Evolutionary conservation across 148 eudicot genomes (phyloP).

Genomic region (Camellia granthamiana): DNA sequence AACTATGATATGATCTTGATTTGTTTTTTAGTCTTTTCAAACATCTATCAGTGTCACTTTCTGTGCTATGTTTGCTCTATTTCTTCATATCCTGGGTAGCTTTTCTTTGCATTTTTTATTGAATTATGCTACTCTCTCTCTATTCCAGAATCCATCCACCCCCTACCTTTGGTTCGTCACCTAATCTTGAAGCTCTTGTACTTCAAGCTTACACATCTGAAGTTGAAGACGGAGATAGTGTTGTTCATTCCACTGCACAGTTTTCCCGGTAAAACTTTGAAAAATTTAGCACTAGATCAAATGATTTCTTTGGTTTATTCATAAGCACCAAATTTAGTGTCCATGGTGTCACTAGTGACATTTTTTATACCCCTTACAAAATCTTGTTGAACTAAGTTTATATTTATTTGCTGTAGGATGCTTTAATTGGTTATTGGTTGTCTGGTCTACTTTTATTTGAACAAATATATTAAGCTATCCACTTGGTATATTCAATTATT

Average conservation of each 20-base stretch:
- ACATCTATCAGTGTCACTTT: background rate
- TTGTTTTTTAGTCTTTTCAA: conserved; percentile 1
- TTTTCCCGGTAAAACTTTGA: conserved; percentile 24
- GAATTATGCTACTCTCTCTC: conserved; percentile 8
- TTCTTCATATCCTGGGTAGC: background rate
- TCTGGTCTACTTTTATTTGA: background rate
- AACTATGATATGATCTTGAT: conserved; percentile 4
- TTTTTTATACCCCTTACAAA: background rate
- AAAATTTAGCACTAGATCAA: background rate
- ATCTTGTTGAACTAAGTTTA: background rate
- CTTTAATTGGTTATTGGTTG: background rate
- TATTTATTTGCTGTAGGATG: background rate
- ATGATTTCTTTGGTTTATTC: background rate
- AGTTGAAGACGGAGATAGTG: conserved; percentile 49
- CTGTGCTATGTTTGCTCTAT: background rate
- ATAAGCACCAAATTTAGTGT: background rate
- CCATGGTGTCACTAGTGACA: background rate
- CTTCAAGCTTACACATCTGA: conserved; percentile 22
- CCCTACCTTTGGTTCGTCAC: conserved; percentile 48
- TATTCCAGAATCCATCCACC: conserved; percentile 41
- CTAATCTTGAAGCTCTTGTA: conserved; percentile 36
- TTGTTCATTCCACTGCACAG: conserved; percentile 19
- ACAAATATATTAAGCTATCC: background rate
- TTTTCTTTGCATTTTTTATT: conserved; percentile 10
- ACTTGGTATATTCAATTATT: background rate